A percentile compares a stretch with the other conserved stretches of the same genome.
phyloP scores from a whole-genome alignment of 179 eudicot species.

The Silene coronaria region DNA sequence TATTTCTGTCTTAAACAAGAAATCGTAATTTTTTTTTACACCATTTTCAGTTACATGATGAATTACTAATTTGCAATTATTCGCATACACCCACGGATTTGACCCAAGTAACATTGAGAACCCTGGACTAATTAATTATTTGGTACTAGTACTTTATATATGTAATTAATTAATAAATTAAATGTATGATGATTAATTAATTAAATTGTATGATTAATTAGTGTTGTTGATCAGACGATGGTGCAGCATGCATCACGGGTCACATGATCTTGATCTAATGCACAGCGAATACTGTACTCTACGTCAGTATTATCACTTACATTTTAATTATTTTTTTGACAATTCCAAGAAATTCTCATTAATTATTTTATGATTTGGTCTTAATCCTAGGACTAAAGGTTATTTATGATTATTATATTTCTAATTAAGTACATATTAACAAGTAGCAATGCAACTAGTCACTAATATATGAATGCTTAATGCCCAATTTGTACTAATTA shows the following conservation, averaged over 20 bases:
- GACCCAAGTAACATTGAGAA: too few relatives aligned
- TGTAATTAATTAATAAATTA: too few relatives aligned
- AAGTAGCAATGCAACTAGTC: conserved; percentile 7
- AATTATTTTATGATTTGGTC: conserved; percentile 8
- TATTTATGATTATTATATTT: conserved; percentile 6
- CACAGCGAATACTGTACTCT: conserved; percentile 29
- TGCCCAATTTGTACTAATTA: neutral
- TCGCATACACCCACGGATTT: too few relatives aligned
- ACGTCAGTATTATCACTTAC: conserved; percentile 19
- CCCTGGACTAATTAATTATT: too few relatives aligned
- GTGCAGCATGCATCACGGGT: conserved; percentile 38
- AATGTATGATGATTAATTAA: neutral
- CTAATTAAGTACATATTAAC: conserved; percentile 6
- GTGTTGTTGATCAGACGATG: conserved; percentile 4
- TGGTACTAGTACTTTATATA: too few relatives aligned
- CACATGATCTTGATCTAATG: conserved; percentile 33
- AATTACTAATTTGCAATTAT: too few relatives aligned
- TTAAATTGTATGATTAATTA: neutral
- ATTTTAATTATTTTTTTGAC: neutral
- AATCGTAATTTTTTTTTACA: too few relatives aligned
- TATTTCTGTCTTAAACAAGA: too few relatives aligned
- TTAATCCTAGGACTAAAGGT: conserved; percentile 20
- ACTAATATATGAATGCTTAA: neutral
- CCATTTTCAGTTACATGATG: too few relatives aligned
- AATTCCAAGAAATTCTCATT: conserved; percentile 19